Percentiles rank a stretch among this genome's conserved stretches.
Conservation (phyloP, 1,139 yeast genomes). For the Nadsonia commutata region DNA sequence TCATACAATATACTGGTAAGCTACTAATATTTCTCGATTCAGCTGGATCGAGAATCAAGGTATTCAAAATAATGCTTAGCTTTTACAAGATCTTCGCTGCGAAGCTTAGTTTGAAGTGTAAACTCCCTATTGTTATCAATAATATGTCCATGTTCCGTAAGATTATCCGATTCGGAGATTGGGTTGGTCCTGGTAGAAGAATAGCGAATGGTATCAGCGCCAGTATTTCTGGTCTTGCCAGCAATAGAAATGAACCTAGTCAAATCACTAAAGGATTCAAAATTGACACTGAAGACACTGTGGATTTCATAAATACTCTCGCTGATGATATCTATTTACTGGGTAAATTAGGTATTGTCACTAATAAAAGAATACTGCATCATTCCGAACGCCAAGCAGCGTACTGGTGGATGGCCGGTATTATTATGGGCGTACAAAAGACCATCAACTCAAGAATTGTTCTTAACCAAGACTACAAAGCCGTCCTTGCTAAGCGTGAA, state of each 20-base stretch:
- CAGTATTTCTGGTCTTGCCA: not conserved
- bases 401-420: not conserved
- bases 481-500: not conserved
- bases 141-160: constrained; percentile 19
- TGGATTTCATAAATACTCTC: constrained; percentile 18
- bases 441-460: not conserved
- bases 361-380: constrained; percentile 8
- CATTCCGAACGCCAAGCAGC: constrained; percentile 11
- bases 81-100: constrained; percentile 11
- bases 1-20: constrained; percentile 18
- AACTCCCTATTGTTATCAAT: constrained; percentile 2
- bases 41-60: constrained; percentile 4
- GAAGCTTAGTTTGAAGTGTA: constrained; percentile 1
- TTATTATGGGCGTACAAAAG: not conserved
- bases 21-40: constrained; percentile 13
- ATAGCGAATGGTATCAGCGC: not conserved
- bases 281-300: constrained; percentile 7
- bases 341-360: constrained; percentile 16
- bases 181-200: constrained; percentile 14
- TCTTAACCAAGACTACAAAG: not conserved
- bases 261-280: not conserved
- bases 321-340: constrained; percentile 19
- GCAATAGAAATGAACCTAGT: not conserved
- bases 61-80: constrained; percentile 6
- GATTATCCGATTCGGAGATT: constrained; percentile 20